A percentile compares a stretch with the other conserved stretches of the same genome.
Evolutionary conservation across 805 yeast species (phyloP).

Genomic region (Candida hungchunana): DNA sequence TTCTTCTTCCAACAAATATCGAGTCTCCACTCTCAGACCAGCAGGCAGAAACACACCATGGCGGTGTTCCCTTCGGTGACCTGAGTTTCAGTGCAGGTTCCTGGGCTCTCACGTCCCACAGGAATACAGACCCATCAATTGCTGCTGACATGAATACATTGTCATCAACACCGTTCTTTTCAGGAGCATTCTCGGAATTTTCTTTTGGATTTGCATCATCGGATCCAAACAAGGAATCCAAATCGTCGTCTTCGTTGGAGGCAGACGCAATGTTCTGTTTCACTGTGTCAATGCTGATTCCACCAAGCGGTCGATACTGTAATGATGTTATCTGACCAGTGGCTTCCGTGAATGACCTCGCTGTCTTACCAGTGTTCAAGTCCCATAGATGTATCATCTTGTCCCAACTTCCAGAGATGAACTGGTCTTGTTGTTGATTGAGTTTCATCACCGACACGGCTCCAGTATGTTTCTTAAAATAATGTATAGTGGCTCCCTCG

Average conservation of each 20-base stretch:
- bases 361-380: slow-evolving; percentile 60
- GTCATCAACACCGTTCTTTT: slow-evolving; percentile 28
- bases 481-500: slow-evolving; percentile 80
- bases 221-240: slow-evolving; percentile 57
- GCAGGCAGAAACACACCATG: slow-evolving; percentile 88
- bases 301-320: slow-evolving; percentile 58
- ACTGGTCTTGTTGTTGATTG: slow-evolving; percentile 54
- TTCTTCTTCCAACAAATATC: slow-evolving; percentile 83
- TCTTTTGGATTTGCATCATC: slow-evolving; percentile 37
- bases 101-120: slow-evolving; percentile 74
- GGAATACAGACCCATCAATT: slow-evolving; percentile 72
- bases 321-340: slow-evolving; percentile 79
- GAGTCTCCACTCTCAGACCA: slow-evolving; percentile 85
- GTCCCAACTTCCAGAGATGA: slow-evolving; percentile 91
- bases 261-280: slow-evolving; percentile 13
- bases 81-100: slow-evolving; percentile 44
- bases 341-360: slow-evolving; percentile 47
- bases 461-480: slow-evolving; percentile 65
- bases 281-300: slow-evolving; percentile 18
- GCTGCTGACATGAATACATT: slow-evolving; percentile 71
- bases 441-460: slow-evolving; percentile 71
- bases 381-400: slow-evolving; percentile 80
- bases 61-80: slow-evolving; percentile 69
- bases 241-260: slow-evolving; percentile 36
- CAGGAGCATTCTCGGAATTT: neutral